Percentiles rank a stretch among this genome's conserved stretches.
phyloP scores from a whole-genome alignment of 257 asterid species.

The Euphrasia confusa region DNA sequence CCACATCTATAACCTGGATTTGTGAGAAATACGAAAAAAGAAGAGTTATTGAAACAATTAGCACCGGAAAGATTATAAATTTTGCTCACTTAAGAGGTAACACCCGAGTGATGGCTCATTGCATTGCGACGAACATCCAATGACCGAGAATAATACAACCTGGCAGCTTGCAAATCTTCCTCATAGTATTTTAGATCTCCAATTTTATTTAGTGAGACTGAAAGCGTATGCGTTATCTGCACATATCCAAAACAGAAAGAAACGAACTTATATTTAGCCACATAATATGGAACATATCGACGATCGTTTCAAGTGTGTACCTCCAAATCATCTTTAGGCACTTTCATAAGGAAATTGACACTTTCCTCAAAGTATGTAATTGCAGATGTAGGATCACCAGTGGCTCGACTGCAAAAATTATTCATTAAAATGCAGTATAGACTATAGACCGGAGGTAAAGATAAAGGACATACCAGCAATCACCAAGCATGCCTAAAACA shows the following conservation, averaged over 20 bases:
- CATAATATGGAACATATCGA: neutral
- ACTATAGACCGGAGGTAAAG: neutral
- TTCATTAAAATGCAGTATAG: neutral
- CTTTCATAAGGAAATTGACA: conserved; percentile 62
- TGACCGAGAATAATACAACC: conserved; percentile 72
- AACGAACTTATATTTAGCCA: conserved; percentile 11
- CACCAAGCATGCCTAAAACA: conserved; percentile 97
- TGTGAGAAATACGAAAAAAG: neutral
- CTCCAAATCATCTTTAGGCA: conserved; percentile 76
- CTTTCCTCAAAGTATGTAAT: conserved; percentile 84
- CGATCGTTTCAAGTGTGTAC: conserved; percentile 26
- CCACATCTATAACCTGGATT: conserved; percentile 65
- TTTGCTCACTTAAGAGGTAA: conserved; percentile 69
- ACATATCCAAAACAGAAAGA: conserved; percentile 12
- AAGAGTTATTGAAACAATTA: too few species aligned
- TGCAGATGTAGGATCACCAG: conserved; percentile 82
- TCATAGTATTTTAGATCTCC: conserved; percentile 91
- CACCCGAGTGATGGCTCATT: conserved; percentile 39
- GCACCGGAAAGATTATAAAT: conserved; percentile 6
- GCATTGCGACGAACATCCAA: conserved; percentile 82
- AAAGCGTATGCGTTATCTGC: conserved; percentile 86
- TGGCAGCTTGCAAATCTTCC: conserved; percentile 73
- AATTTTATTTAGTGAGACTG: conserved; percentile 86
- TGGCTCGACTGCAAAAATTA: conserved; percentile 53
- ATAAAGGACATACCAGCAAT: conserved; percentile 69